Evolutionary conservation across 192 early-diverging fungal species (phyloP).

Genomic region (Lobosporangium transversale): DNA sequence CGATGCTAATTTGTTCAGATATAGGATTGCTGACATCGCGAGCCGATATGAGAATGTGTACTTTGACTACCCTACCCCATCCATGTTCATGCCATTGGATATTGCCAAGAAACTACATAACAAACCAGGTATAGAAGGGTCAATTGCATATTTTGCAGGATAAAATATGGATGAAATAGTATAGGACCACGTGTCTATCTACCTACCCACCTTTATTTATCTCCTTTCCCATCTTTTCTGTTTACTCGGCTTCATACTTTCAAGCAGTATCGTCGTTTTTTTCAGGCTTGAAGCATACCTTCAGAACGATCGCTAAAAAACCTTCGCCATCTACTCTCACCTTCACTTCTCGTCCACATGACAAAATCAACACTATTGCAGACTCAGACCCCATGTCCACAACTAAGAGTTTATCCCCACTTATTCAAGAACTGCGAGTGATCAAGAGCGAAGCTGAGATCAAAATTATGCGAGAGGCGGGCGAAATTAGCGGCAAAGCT

Average conservation of each 20-base stretch:
- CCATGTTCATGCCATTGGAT: conserved; percentile 49
- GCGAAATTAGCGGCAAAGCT: conserved; percentile 79
- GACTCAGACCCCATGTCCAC: conserved; percentile 36
- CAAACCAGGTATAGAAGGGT: conserved; percentile 27
- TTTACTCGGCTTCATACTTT: not conserved
- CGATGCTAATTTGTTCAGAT: conserved; percentile 48
- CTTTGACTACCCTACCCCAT: conserved; percentile 36
- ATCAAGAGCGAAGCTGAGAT: conserved; percentile 85
- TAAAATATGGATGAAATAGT: not conserved
- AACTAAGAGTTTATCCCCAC: conserved; percentile 53
- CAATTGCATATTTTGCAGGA: not conserved
- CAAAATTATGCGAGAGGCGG: conserved; percentile 78
- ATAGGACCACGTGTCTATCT: not conserved
- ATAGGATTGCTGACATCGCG: conserved; percentile 42
- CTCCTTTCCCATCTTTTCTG: not conserved
- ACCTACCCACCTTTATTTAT: not conserved
- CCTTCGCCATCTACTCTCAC: conserved; percentile 27
- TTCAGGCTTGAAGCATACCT: conserved; percentile 8
- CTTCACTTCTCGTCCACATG: conserved; percentile 24
- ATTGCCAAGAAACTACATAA: conserved; percentile 49
- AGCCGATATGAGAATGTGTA: conserved; percentile 41
- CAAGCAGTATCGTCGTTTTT: conserved; percentile 7
- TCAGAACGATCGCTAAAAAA: conserved; percentile 1
- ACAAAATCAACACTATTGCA: not conserved
- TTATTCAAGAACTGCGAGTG: conserved; percentile 78